Conservation (phyloP, 164 flowering plant genomes). For the Amborella trichopoda region DNA sequence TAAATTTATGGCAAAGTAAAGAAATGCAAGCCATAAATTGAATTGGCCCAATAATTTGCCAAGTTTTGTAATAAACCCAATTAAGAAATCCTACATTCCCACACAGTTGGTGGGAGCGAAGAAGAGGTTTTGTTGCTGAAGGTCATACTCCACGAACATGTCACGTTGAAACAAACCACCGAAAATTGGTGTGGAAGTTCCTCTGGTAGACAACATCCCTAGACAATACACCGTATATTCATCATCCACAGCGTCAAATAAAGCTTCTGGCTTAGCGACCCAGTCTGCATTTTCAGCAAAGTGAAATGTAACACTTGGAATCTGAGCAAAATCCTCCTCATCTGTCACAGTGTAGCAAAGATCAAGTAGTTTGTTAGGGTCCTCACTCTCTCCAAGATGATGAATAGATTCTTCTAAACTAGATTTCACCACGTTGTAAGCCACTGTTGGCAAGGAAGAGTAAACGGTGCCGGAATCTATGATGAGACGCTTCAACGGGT, state of each 20-base stretch:
- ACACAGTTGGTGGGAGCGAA: conserved; percentile 54
- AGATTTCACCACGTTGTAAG: conserved; percentile 27
- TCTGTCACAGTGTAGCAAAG: conserved; percentile 51
- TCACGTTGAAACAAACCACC: conserved; percentile 86
- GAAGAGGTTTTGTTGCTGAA: conserved; percentile 41
- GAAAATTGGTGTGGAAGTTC: conserved; percentile 72
- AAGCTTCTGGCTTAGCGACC: no score
- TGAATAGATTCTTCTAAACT: conserved; percentile 41
- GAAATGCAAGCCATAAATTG: no score
- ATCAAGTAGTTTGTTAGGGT: conserved; percentile 46
- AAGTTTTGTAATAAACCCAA: no score
- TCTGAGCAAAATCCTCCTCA: conserved; percentile 24
- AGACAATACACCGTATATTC: conserved; percentile 44
- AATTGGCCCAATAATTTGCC: no score
- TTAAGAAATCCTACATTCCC: no score
- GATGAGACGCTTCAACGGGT: conserved; percentile 74
- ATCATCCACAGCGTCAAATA: conserved; percentile 52
- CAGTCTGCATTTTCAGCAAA: conserved; percentile 65
- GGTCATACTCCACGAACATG: conserved; percentile 60
- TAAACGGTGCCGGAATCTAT: conserved; percentile 88
- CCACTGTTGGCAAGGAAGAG: conserved; percentile 42
- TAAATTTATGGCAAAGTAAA: no score
- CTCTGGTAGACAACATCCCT: conserved; percentile 53
- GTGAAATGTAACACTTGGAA: conserved; percentile 59
- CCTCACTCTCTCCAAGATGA: conserved; percentile 25